Evolutionary conservation across 83 land plant species (phyloP), one percentile per base, ranked within the genome.

Genomic region (Picea mariana): DNA sequence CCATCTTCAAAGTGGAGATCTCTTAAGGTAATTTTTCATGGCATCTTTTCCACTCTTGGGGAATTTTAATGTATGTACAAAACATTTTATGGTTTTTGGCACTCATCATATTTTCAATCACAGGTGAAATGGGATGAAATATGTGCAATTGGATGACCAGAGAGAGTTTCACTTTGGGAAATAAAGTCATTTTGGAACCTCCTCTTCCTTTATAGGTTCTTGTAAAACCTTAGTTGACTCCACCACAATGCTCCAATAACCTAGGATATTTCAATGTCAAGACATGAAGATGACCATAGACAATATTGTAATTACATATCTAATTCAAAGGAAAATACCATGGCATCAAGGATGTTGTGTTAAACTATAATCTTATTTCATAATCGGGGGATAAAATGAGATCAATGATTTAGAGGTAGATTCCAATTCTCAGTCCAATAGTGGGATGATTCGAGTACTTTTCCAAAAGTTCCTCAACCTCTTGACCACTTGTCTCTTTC

Each of bases 1-100:
- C 85, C 87, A 34, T 31, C 27, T 21, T 89, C 91, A 80, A 59
- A 61, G 13, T 89, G 91, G 91, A 81, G 90, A 52, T 82, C 84
- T 24, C 83, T 89, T 18, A 85, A 88, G 87, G 89, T 87, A 64
- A 23, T 27, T 78, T 24, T 21, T 47, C 5, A 42, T 73, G 23
- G 3, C 23, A 47, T 73, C 58, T 42, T 20, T 44, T 42, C 23
- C 9, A 9, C 9, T 18, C 20, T 73, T 18, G 24, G 49, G 6
- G 9, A 20, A 31, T 71, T 71, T 38, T 44, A 69, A 40, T 34
- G 42, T 18, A 6, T 2, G 58, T 47, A 9, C 11, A 47, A 47
- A 47, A 47, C 52, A 47, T 47, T 47, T 47, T 9, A 13, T 13
- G 59, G 26, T 47, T 71, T 71, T 21, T 71, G 20, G 20, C 5